phyloP scores from a whole-genome alignment of 75 land plant genomes.

The Pinus albicaulis region DNA sequence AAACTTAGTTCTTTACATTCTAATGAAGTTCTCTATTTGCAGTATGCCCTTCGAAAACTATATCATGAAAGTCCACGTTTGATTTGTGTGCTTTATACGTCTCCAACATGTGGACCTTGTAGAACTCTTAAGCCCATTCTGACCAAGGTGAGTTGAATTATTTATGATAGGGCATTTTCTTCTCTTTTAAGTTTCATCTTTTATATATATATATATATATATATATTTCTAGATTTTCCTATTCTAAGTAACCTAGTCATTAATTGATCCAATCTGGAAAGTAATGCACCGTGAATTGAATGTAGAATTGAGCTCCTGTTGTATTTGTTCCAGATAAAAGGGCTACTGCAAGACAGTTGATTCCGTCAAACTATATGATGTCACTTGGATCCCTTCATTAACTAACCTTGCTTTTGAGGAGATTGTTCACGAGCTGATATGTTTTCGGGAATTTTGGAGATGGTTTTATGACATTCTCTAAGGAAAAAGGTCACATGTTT shows the following conservation, averaged over 20 bases:
- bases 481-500: too few relatives aligned
- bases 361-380: background rate
- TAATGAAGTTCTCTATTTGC: slow-evolving; percentile 13
- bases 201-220: background rate
- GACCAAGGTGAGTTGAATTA: slow-evolving; percentile 58
- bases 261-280: background rate
- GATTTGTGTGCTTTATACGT: slow-evolving; percentile 81
- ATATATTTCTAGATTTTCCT: background rate
- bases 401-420: too few relatives aligned
- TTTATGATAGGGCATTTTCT: background rate
- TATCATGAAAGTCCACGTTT: slow-evolving; percentile 98
- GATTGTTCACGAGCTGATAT: too few relatives aligned
- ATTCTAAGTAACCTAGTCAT: background rate
- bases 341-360: background rate
- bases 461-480: too few relatives aligned
- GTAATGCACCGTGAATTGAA: too few relatives aligned
- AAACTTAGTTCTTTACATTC: background rate
- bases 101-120: slow-evolving; percentile 99
- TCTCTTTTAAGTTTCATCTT: background rate
- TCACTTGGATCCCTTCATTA: too few relatives aligned
- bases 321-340: background rate
- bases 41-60: slow-evolving; percentile 94
- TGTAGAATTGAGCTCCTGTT: too few relatives aligned
- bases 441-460: too few relatives aligned
- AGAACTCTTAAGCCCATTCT: slow-evolving; percentile 92